Base-by-base conservation (phyloP, 2,329 filamentous ascomycete genomes). In the Sporothrix schenckii region DNA sequence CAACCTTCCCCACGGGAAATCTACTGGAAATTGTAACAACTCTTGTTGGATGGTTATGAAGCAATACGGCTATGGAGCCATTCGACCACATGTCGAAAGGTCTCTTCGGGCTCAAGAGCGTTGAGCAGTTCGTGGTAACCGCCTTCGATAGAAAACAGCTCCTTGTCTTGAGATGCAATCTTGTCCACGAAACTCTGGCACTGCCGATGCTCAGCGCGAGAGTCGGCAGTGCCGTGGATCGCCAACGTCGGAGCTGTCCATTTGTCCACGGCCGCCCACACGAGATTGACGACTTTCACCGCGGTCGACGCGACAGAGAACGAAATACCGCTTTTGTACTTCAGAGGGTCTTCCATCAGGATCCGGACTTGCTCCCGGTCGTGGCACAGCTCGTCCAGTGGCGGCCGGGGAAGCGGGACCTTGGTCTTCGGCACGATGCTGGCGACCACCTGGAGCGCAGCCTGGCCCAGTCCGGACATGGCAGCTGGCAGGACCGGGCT, bases 111-210 rank as follows among this genome's bases (percentile, higher is more conserved):
- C 21, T 66, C 16, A 3, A 30, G 41, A n/a, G 61, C 61, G 16
- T 66, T 50, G 44, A 34, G n/a, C 24, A 50, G 44, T 21, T 66
- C 61, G 16, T 52, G 44, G 16, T 34, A 50, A 24, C 44, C 61
- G 49, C 61, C 61, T 6, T 66, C 61, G 4, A 66, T 27, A 5
- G 44, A 66, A 14, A 34, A 50, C 61, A 66, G 4, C n/a, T 30
- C 44, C 27, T 66, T 66, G 44, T 50, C 44, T 9, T 19, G 16
- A 19, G 61, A 66, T 10, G 44, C 61, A 66, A 66, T 66, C 16
- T 14, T 11, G 14, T 50, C 44, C 9, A 50, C n/a, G 4, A 66
- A 47, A 16, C 24, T 19, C 44, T 50, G 19, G 14, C 44, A 50
- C 44, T 50, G 44, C 16, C 27, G 44, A 39, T 50, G 34, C 14